Evolutionary conservation across 441 rosid species (phyloP).

Genomic region (Hura crepitans): DNA sequence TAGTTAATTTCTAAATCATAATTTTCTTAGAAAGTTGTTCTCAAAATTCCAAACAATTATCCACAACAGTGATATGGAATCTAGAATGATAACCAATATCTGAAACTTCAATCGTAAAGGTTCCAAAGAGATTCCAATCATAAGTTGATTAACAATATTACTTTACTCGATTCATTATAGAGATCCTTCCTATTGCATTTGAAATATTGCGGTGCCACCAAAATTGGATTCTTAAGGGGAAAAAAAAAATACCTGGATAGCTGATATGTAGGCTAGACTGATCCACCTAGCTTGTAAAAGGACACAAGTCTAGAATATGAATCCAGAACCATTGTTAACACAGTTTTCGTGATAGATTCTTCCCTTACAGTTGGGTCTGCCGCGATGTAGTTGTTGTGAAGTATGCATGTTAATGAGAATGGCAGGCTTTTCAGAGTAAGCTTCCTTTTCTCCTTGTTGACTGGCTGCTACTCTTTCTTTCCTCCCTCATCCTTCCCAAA

Average conservation of each 20-base stretch:
- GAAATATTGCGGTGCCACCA: background rate
- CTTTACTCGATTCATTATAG: background rate
- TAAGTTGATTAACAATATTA: background rate
- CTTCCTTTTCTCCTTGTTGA: constrained; percentile 72
- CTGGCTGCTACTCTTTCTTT: constrained; percentile 44
- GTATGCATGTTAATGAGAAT: constrained; percentile 71
- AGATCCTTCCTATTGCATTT: background rate
- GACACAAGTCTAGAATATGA: constrained; percentile 69
- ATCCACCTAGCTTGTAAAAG: constrained; percentile 84
- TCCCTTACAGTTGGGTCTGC: constrained; percentile 90
- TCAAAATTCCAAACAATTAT: too few relatives aligned
- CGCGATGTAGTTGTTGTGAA: constrained; percentile 75
- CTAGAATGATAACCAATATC: background rate
- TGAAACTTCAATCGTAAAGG: background rate
- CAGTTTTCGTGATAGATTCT: constrained; percentile 81
- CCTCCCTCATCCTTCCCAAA: constrained; percentile 44
- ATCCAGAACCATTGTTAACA: constrained; percentile 67
- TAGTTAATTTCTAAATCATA: background rate
- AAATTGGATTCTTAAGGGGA: background rate
- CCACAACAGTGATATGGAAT: background rate
- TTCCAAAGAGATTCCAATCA: background rate
- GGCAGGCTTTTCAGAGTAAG: constrained; percentile 59
- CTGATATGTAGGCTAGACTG: constrained; percentile 55
- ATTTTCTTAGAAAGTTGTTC: background rate
- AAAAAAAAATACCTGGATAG: constrained; percentile 53